Evolutionary conservation across 192 early-diverging fungal genomes (phyloP).

Genomic region (Linnemannia hyalina): DNA sequence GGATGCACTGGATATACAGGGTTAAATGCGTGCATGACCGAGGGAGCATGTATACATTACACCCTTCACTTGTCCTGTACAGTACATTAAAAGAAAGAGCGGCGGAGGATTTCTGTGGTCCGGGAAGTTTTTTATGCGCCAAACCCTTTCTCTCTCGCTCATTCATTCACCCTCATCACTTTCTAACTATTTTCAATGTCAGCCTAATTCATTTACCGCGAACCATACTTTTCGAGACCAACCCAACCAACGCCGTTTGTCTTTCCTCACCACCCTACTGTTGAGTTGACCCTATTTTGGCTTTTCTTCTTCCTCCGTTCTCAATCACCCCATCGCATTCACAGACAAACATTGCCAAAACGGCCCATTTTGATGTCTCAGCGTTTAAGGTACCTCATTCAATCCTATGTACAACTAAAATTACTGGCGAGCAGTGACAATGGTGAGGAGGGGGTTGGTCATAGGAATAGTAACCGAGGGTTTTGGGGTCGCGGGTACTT

Average conservation of each 20-base stretch:
- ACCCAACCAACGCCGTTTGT: background rate
- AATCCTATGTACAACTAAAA: background rate
- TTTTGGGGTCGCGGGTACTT: constrained; percentile 12
- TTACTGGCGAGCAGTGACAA: constrained; percentile 11
- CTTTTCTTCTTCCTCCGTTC: too few relatives aligned
- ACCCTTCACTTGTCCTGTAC: too few relatives aligned
- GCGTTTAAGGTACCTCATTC: too few relatives aligned
- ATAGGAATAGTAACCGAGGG: constrained; percentile 56
- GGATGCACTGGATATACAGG: too few relatives aligned
- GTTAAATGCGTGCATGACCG: too few relatives aligned
- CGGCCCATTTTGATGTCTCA: background rate
- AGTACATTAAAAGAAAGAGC: background rate
- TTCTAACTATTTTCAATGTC: background rate
- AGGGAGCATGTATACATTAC: background rate
- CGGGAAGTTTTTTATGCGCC: background rate
- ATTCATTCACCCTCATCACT: background rate
- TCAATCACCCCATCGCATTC: background rate
- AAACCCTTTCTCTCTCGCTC: background rate
- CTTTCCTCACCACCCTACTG: background rate
- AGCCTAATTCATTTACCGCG: constrained; percentile 1
- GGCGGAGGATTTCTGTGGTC: background rate
- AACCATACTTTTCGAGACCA: background rate
- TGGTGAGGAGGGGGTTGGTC: constrained; percentile 40
- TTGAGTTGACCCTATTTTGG: too few relatives aligned
- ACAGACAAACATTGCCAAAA: background rate